Base-by-base conservation (phyloP, 1,139 yeast genomes). In the Debaryomyces robertsiae region DNA sequence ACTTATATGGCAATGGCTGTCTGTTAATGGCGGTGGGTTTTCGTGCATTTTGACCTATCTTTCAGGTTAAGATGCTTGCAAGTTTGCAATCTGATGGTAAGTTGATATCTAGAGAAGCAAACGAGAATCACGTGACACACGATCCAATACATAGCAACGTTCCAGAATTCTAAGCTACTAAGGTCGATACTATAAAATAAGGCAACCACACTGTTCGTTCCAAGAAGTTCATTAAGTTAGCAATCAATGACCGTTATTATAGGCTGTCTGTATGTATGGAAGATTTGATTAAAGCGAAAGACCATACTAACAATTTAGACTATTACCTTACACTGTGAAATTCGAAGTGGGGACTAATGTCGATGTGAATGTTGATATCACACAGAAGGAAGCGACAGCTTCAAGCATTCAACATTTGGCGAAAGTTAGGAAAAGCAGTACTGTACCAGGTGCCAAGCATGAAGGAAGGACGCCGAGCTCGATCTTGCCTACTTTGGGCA, bases 311-410 rank as follows among this genome's bases (percentile, higher is more conserved):
- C 57, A 9, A 27, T 7, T 9, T 42, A 81, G 88, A 42, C 82
- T 84, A 49, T 67, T 84, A 30, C 91, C 93, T 3, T 81, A 82
- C 52, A 82, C 91, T 2, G 86, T 82, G 27, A 84, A 81, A 49
- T 84, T 84, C 54, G 84, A 83, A 51, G 75, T 82, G 3, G 73
- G 60, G 2, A 37, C 52, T 9, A 48, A 45, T 6, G 38, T 36
- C 33, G 41, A 41, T 15, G 38, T 30, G 9, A 40, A 41, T 15
- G 38, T 30, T n/a, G 45, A 39, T 23, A 30, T 29, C 9, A 24
- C 43, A 14, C 33, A 36, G 14, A 35, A 37, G 13, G 38, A 32
- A n/a, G 32, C 40, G 7, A 41, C 39, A 3, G 35, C 44, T 13
- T 25, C 50, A 5, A 47, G 46, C 34, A 30, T 41, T 13, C 35